Evolutionary conservation across 805 yeast species (phyloP), one percentile per base, ranked within the genome.

Genomic region (Starmerella bacillaris): DNA sequence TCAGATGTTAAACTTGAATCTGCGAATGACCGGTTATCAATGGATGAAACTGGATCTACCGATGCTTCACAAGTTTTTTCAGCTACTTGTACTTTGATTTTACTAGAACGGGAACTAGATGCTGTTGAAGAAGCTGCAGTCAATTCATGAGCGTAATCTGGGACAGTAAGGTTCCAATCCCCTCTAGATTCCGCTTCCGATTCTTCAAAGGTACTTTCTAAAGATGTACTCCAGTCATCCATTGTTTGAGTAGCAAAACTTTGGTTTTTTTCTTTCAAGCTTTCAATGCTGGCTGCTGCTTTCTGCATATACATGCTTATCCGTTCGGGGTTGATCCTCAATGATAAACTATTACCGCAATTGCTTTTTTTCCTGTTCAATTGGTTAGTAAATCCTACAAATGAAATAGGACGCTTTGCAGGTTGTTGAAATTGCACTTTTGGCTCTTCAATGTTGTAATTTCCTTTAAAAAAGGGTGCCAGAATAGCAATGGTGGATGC

Each of bases 401-500:
- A 17, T 6, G 34, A 35, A 20, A 8, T 14, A 9, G 30, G 8
- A 27, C 36, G 14, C 29, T 22, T 14, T 15, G 27, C n/a, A n/a
- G n/a, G n/a, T n/a, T n/a, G n/a, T n/a, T n/a, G n/a, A n/a, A n/a
- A n/a, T n/a, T n/a, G n/a, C n/a, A n/a, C n/a, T n/a, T n/a, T n/a
- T n/a, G n/a, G n/a, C n/a, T n/a, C n/a, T 5, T 8, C 20, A 15
- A 16, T 21, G n/a, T 32, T 21, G 6, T 29, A 24, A 12, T 27
- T 2, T 2, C 35, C 19, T 17, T 18, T 11, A 11, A 44, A 37
- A 6, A 33, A 34, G 9, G 49, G 49, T 0, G 42, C 44, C 15
- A 45, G 17, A 1, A 39, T 41, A 3, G 40, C 39, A 9, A 45
- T 33, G 1, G 49, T 43, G 2, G 49, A 45, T 4, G 47, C 49